Conservation (phyloP, 768 basidiomycete genomes). For the Hygrophoropsis aurantiaca region DNA sequence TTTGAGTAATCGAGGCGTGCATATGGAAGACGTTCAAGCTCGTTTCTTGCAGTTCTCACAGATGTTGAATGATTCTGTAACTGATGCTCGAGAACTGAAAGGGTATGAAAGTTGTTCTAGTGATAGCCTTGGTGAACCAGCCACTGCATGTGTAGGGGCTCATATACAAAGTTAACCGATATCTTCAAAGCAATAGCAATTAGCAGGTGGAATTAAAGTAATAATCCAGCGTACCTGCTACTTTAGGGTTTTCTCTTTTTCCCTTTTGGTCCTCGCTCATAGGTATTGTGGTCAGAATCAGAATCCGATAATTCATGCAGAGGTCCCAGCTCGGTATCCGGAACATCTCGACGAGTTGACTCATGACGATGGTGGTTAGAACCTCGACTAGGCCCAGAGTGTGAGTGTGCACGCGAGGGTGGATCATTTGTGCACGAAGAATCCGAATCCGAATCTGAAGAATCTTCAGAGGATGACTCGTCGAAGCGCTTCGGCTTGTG, state of each 20-base stretch:
- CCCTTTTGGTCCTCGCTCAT: slow-evolving; percentile 41
- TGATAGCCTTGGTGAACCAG: too few species aligned
- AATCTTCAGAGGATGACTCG: slow-evolving; percentile 73
- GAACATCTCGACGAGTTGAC: slow-evolving; percentile 6
- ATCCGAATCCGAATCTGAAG: slow-evolving; percentile 45
- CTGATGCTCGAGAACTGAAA: too few species aligned
- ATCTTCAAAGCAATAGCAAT: too few species aligned
- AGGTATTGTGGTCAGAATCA: slow-evolving; percentile 44
- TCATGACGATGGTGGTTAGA: slow-evolving; percentile 3
- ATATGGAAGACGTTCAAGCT: too few species aligned
- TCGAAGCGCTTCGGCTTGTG: slow-evolving; percentile 79
- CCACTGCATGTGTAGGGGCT: too few species aligned
- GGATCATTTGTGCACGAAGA: slow-evolving; percentile 11
- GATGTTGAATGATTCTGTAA: too few species aligned
- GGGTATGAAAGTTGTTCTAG: too few species aligned
- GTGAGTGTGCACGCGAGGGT: slow-evolving; percentile 1
- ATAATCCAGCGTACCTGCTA: too few species aligned
- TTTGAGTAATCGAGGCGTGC: too few species aligned
- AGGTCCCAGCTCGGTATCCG: slow-evolving; percentile 1
- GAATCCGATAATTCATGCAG: slow-evolving; percentile 18
- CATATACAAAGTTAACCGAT: too few species aligned
- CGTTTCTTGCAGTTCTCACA: too few species aligned
- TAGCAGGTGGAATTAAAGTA: too few species aligned
- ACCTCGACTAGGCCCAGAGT: slow-evolving; percentile 10
- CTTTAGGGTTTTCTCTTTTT: background rate